Evolutionary conservation across 441 rosid species (phyloP).

Genomic region (Erodium texanum): DNA sequence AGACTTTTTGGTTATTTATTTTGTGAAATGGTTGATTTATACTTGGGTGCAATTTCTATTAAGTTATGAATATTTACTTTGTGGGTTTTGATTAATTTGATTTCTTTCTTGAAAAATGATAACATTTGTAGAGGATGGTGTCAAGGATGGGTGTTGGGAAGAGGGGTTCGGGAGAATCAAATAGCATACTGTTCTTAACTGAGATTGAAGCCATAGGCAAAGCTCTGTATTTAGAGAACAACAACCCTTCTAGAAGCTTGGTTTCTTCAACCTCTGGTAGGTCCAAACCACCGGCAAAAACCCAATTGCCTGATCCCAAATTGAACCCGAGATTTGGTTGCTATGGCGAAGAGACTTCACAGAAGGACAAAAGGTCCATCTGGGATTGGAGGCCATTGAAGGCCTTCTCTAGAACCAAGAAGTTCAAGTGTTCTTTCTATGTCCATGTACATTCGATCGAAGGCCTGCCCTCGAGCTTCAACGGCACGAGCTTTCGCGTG

Average conservation of each 20-base stretch:
- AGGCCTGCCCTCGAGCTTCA: conserved; percentile 50
- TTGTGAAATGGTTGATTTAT: too few species aligned
- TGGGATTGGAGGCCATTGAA: conserved; percentile 88
- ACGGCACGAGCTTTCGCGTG: conserved; percentile 51
- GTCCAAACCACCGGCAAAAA: conserved; percentile 38
- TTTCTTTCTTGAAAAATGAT: neutral
- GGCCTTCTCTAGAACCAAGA: conserved; percentile 60
- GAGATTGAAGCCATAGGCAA: conserved; percentile 78
- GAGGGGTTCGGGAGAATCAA: conserved; percentile 41
- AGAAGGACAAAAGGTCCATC: conserved; percentile 66
- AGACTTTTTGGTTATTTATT: too few species aligned
- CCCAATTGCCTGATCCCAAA: conserved; percentile 30
- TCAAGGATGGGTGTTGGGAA: conserved; percentile 32
- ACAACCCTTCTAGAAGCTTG: conserved; percentile 28
- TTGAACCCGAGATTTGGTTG: conserved; percentile 35
- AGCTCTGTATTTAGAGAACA: conserved; percentile 65
- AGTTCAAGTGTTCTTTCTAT: conserved; percentile 71
- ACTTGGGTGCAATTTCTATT: neutral
- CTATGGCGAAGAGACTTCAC: conserved; percentile 43
- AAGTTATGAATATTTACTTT: neutral
- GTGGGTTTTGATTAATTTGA: neutral
- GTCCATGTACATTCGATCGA: conserved; percentile 70
- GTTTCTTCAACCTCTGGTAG: conserved; percentile 25
- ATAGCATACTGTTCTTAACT: conserved; percentile 41
- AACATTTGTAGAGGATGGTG: neutral